Evolutionary conservation across 148 eudicot genomes (phyloP).

Genomic region (Vaccinium myrtillus): DNA sequence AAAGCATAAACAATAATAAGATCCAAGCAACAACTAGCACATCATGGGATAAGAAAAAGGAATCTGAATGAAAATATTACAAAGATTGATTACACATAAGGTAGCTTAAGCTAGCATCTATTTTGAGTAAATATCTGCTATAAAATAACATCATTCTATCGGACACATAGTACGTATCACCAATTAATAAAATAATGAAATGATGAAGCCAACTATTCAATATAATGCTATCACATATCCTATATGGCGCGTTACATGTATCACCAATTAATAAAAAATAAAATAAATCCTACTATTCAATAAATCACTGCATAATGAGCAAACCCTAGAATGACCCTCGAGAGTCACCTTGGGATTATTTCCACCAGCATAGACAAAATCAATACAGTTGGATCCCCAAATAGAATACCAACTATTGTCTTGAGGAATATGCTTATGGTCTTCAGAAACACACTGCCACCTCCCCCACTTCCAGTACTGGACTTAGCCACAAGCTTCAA

Average conservation of each 20-base stretch:
- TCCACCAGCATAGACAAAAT: neutral
- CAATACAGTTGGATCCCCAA: neutral
- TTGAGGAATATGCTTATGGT: neutral
- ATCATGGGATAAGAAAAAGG: neutral
- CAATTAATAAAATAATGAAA: neutral
- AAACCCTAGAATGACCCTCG: neutral
- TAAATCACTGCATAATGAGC: neutral
- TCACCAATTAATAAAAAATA: neutral
- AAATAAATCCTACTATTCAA: neutral
- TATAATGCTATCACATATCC: neutral
- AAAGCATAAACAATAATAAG: too few species aligned
- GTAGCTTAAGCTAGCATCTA: too few species aligned
- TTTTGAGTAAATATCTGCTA: too few species aligned
- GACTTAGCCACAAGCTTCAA: neutral
- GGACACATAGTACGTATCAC: neutral
- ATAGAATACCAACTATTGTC: neutral
- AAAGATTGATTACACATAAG: too few species aligned
- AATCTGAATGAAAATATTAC: too few species aligned
- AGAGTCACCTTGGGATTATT: neutral
- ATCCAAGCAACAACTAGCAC: neutral
- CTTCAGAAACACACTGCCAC: neutral
- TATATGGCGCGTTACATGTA: neutral
- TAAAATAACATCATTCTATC: neutral
- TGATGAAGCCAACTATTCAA: neutral
- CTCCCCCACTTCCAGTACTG: neutral